Base-by-base conservation (phyloP, 2,329 filamentous ascomycete species). In the Pseudomassariella vexata region DNA sequence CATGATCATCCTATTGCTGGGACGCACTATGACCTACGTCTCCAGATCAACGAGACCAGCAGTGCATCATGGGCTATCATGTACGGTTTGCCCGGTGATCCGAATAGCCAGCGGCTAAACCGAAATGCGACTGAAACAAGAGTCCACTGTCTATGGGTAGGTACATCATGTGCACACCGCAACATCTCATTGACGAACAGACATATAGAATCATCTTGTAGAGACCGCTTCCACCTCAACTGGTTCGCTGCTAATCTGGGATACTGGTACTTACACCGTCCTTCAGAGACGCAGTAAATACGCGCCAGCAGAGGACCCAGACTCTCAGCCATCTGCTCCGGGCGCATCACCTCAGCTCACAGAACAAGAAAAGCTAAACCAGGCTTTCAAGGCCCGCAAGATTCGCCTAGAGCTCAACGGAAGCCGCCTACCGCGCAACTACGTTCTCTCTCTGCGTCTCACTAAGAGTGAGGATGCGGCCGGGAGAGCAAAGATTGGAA, bases 1-100 rank as follows among this genome's bases (percentile, higher is more conserved):
- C 80, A 86, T 49, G 79, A 84, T 47, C 81, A 85, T 49, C 82
- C 81, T 2, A 53, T 82, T 25, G 78, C 81, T 8, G 79, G 81
- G 16, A 67, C 68, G 1, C 76, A 82, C 49, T 83, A 85, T 59
- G 82, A 85, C 52, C 63, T 85, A 14, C 66, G 81, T 3, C 60
- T 85, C 12, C 80, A 85, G 52, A 80, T 85, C 50, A 85, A 81
- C 19, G 65, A 68, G 36, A 70, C 71, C 1, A 84, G 79, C 47
- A 79, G 77, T 17, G 68, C 74, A 9, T 81, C 74, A 37, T 85
- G 66, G 66, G 73, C 76, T 1, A 65, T 79, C 41, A 78, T 77
- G 73, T 80, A 79, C 46, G 75, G 75, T 2, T 48, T 76, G 12
- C 75, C 74, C 0, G 76, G 74, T 0, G 65, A 78, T 48, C 63